Percentiles rank a stretch among this genome's conserved stretches.
phyloP scores from a whole-genome alignment of 1,284 basidiomycete genomes.

The Meripilus lineatus region DNA sequence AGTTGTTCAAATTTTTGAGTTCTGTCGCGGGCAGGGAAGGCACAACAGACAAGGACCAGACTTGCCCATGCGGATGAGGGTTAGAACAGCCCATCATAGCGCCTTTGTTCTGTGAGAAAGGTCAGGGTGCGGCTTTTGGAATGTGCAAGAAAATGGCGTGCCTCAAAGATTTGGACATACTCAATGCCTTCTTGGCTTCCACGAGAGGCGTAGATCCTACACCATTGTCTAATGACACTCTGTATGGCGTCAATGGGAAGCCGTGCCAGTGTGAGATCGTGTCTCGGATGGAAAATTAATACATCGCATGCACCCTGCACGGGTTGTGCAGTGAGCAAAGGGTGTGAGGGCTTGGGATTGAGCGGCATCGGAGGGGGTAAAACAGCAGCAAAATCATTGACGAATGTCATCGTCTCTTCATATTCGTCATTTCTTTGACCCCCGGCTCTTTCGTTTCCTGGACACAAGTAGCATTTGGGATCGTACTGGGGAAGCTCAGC shows the following conservation, averaged over 20 bases:
- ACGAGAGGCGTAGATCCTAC: conserved; percentile 56
- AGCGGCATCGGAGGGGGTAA: conserved; percentile 53
- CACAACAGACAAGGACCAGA: conserved; percentile 78
- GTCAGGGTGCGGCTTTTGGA: neutral
- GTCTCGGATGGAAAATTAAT: conserved; percentile 84
- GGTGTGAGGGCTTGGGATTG: conserved; percentile 45
- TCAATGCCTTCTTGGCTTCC: conserved; percentile 63
- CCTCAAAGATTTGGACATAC: conserved; percentile 91
- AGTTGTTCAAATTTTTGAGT: conserved; percentile 54
- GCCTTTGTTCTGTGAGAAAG: conserved; percentile 75
- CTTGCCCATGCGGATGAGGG: conserved; percentile 93
- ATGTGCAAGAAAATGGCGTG: conserved; percentile 19
- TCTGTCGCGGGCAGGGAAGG: conserved; percentile 72
- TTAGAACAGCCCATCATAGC: conserved; percentile 96
- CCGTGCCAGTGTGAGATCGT: conserved; percentile 87
- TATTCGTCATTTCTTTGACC: conserved; percentile 73
- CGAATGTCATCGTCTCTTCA: conserved; percentile 66
- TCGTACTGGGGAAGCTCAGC: conserved; percentile 66
- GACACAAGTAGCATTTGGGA: conserved; percentile 85
- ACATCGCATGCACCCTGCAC: conserved; percentile 88
- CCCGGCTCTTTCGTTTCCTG: conserved; percentile 79
- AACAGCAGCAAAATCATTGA: conserved; percentile 87
- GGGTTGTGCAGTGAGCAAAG: conserved; percentile 66
- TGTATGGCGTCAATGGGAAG: conserved; percentile 62
- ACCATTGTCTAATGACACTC: conserved; percentile 76